Base-by-base conservation (phyloP, 805 yeast species). In the Hanseniaspora osmophila region DNA sequence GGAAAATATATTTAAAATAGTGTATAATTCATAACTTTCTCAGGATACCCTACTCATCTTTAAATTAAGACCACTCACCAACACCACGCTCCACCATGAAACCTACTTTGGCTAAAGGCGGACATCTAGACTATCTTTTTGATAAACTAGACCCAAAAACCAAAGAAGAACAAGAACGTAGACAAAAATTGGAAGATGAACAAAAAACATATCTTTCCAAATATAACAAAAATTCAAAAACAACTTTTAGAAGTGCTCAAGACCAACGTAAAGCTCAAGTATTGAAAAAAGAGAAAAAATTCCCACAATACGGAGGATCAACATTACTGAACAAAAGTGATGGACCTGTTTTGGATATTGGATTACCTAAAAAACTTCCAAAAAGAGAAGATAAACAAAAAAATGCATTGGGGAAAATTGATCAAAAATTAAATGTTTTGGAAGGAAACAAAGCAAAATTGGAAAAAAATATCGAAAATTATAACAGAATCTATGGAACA, bases 261-360 rank as follows among this genome's bases (percentile, higher is more conserved):
- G 49, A 47, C 38, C 46, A 46, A 5, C 44, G 41, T 7, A 48
- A 41, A 10, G 58, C 60, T 10, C 49, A 51, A 40, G 22, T 42
- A 19, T 45, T 53, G 39, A 48, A 49, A 17, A 15, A 43, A 38
- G 47, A 51, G 43, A 45, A 53, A 22, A 22, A 22, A 42, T 54
- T 47, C 43, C 66, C 66, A 59, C 37, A 44, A 43, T 16, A 44
- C 44, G 9, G 42, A 32, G 32, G 37, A 32, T 30, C 47, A 41
- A 13, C 47, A 41, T 22, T 22, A 22, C 27, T 22, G 27, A 33
- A 19, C 37, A 17, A 42, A 41, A 19, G 41, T 30, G 30, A 22
- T 44, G 41, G 30, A 13, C 41, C 7, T 37, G 33, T 15, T 27
- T 35, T 9, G n/a, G 32, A 12, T 17, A 41, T 32, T 27, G 29